Percentiles rank a stretch among this genome's conserved stretches.
phyloP scores from a whole-genome alignment of 495 filamentous ascomycete genomes.

The Poronia punctata region DNA sequence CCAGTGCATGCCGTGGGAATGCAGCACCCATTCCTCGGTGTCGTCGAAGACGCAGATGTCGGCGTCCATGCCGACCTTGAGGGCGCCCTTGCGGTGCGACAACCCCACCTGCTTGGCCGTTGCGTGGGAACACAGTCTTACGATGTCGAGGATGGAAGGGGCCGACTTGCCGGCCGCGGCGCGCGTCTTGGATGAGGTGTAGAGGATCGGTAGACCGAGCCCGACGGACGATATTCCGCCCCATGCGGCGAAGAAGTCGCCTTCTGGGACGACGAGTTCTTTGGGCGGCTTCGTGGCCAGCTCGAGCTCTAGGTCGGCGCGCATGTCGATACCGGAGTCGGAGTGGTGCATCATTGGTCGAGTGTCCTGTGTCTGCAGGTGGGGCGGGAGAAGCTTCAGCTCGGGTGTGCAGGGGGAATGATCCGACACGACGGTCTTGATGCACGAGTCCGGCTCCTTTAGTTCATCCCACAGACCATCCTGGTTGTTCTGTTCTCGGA shows the following conservation, averaged over 20 bases:
- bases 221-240: slow-evolving; percentile 93
- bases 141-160: slow-evolving; percentile 63
- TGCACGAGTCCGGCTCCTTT: slow-evolving; percentile 62
- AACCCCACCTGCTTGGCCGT: slow-evolving; percentile 90
- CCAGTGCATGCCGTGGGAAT: slow-evolving; percentile 69
- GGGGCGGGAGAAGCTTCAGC: slow-evolving; percentile 76
- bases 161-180: slow-evolving; percentile 33
- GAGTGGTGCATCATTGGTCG: slow-evolving; percentile 31
- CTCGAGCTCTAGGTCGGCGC: slow-evolving; percentile 14
- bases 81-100: slow-evolving; percentile 71
- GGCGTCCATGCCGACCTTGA: slow-evolving; percentile 80
- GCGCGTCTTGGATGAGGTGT: slow-evolving; percentile 65
- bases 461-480: slow-evolving; percentile 85
- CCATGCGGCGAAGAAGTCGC: slow-evolving; percentile 95
- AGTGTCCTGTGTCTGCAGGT: slow-evolving; percentile 38
- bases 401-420: slow-evolving; percentile 95
- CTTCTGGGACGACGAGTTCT: slow-evolving; percentile 26
- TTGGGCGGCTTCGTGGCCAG: not conserved
- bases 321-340: slow-evolving; percentile 43
- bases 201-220: slow-evolving; percentile 82
- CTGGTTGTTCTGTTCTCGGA: slow-evolving; percentile 76
- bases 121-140: slow-evolving; percentile 75
- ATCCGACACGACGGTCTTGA: slow-evolving; percentile 92
- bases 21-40: slow-evolving; percentile 65
- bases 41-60: slow-evolving; percentile 94